phyloP scores from a whole-genome alignment of 1,139 yeast species.

The Nematodospora anomalae region DNA sequence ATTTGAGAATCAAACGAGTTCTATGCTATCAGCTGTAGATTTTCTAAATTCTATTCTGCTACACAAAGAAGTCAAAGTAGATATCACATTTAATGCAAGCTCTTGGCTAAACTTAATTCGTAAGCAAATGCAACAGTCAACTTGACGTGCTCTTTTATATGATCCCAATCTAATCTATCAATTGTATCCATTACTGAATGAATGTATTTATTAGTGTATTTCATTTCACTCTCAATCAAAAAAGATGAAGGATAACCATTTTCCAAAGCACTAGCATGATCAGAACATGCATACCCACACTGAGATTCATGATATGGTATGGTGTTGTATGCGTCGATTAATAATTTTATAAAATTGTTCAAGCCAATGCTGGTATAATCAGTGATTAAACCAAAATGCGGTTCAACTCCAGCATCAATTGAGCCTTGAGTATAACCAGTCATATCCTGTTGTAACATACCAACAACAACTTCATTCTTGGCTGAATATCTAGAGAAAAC shows the following conservation, averaged over 20 bases:
- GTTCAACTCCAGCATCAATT: conserved; percentile 55
- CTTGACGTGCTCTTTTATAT: conserved; percentile 76
- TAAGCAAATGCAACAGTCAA: conserved; percentile 68
- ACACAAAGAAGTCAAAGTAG: too few species aligned
- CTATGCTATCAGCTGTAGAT: too few species aligned
- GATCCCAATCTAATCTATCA: conserved; percentile 73
- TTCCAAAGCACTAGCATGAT: conserved; percentile 83
- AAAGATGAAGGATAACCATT: conserved; percentile 83
- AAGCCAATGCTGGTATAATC: conserved; percentile 68
- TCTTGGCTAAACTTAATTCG: conserved; percentile 53
- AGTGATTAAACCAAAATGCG: conserved; percentile 75
- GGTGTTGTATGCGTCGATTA: conserved; percentile 59
- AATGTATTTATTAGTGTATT: conserved; percentile 62
- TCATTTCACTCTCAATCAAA: conserved; percentile 73
- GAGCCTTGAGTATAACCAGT: conserved; percentile 75
- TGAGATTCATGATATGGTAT: conserved; percentile 72
- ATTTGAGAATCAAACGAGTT: too few species aligned
- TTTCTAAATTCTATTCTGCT: neutral
- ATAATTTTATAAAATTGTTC: conserved; percentile 59
- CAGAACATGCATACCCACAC: conserved; percentile 94
- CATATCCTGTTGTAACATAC: conserved; percentile 95
- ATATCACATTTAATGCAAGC: conserved; percentile 8
- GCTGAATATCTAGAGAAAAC: conserved; percentile 59
- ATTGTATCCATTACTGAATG: conserved; percentile 81
- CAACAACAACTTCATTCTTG: conserved; percentile 56